Conservation (phyloP, 78 protist genomes). For the Mantamonas sphyraenae region DNA sequence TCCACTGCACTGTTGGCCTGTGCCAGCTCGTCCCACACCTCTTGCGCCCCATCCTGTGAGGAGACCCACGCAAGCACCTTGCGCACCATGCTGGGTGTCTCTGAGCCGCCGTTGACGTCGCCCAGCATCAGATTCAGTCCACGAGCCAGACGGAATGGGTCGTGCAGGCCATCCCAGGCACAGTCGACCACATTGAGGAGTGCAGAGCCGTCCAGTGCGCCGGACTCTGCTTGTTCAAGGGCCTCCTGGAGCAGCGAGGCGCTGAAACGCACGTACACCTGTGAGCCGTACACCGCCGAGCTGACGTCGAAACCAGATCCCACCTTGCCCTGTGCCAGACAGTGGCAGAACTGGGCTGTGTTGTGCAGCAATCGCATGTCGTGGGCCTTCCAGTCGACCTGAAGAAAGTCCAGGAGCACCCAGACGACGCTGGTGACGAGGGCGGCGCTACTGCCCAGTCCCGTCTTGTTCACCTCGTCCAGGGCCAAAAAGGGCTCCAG, state of each 20-base stretch:
- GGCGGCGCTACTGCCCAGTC: conserved; percentile 75
- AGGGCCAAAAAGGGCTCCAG: conserved; percentile 24
- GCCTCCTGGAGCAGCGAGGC: conserved; percentile 7
- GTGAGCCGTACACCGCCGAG: conserved; percentile 63
- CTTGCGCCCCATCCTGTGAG: background rate
- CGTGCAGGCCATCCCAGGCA: conserved; percentile 37
- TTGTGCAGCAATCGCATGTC: conserved; percentile 38
- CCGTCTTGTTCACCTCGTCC: conserved; percentile 64
- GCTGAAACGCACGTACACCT: conserved; percentile 54
- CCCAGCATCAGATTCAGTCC: conserved; percentile 50
- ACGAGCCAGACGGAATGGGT: conserved; percentile 44
- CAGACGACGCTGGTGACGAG: conserved; percentile 15
- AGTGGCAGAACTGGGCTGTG: conserved; percentile 68
- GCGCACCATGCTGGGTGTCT: conserved; percentile 64
- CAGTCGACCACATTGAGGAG: background rate
- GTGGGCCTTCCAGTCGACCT: conserved; percentile 5
- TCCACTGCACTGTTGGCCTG: conserved; percentile 4
- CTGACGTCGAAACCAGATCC: conserved; percentile 81
- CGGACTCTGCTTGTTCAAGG: too few species aligned
- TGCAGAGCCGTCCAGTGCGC: too few species aligned
- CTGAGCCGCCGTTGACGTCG: conserved; percentile 54
- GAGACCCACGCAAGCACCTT: conserved; percentile 49
- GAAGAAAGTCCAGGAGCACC: conserved; percentile 6
- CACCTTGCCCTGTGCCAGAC: conserved; percentile 72
- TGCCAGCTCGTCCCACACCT: background rate